Conservation (phyloP, 208 protist species). For the Trypanosoma platydactyli region DNA sequence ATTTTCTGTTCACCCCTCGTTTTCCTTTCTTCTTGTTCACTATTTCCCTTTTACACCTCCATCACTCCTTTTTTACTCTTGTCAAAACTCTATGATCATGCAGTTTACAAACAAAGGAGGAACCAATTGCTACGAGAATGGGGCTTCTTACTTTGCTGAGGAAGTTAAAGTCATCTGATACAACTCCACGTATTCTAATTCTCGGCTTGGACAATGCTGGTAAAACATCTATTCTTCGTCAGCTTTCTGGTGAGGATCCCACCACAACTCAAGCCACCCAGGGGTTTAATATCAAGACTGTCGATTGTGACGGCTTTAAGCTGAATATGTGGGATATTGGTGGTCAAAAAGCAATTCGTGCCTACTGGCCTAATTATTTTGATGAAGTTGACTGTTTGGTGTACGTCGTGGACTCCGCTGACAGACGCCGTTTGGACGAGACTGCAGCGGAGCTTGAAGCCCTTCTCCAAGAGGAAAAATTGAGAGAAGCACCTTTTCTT, state of each 20-base stretch:
- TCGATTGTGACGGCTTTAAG: conserved; percentile 95
- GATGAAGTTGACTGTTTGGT: conserved; percentile 96
- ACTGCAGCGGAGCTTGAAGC: conserved; percentile 90
- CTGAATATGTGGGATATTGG: conserved; percentile 99
- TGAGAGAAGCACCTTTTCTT: conserved; percentile 93
- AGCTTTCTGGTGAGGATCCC: conserved; percentile 95
- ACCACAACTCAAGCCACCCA: conserved; percentile 96
- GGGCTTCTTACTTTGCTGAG: conserved; percentile 94
- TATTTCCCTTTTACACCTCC: too few relatives aligned
- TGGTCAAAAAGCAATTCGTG: conserved; percentile 96
- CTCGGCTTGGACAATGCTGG: conserved; percentile 98
- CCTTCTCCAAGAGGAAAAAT: conserved; percentile 95
- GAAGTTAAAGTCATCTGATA: conserved; percentile 93
- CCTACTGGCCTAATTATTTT: conserved; percentile 98
- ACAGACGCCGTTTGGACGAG: conserved; percentile 94
- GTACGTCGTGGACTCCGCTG: conserved; percentile 96
- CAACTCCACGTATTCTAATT: conserved; percentile 95
- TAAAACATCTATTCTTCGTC: conserved; percentile 97
- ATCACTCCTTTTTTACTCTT: too few relatives aligned
- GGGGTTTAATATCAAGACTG: conserved; percentile 98
- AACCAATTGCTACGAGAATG: conserved; percentile 65
- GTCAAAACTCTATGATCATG: too few relatives aligned
- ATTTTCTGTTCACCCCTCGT: background rate
- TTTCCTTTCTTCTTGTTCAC: conserved; percentile 10
- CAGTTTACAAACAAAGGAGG: conserved; percentile 1